These are phyloP conservation scores for Neopestalotiopsis rosae DNA, from an alignment of 2,329 filamentous ascomycete species.

Conservation along the genomic window DNA sequence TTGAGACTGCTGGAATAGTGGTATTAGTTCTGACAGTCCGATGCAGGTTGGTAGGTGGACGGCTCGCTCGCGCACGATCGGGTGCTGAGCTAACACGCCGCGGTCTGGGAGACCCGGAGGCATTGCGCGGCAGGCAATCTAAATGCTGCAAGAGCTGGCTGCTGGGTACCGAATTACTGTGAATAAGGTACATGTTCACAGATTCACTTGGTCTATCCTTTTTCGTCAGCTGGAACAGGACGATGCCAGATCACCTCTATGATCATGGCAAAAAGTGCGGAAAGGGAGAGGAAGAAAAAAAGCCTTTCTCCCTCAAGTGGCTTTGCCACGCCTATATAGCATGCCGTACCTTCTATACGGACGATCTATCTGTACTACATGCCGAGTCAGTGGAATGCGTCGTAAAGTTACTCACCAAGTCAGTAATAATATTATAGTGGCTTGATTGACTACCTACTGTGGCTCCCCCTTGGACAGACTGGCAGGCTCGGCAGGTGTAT, in stretches of 20 bases:
- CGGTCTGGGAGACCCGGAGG: neutral
- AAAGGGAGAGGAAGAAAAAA: neutral
- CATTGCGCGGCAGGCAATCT: constrained; percentile 18
- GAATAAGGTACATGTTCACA: neutral
- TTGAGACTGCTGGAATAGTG: neutral
- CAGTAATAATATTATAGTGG: neutral
- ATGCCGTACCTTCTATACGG: neutral
- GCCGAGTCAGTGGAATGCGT: constrained; percentile 2
- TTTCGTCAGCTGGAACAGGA: neutral
- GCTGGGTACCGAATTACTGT: neutral
- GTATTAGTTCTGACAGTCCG: neutral
- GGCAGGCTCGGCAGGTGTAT: neutral
- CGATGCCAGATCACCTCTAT: neutral
- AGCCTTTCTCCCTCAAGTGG: neutral
- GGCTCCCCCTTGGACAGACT: neutral
- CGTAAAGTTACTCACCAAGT: neutral
- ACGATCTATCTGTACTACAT: neutral
- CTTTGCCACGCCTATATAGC: neutral
- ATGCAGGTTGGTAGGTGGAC: neutral
- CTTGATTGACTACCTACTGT: neutral
- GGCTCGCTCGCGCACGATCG: neutral
- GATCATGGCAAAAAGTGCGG: neutral
- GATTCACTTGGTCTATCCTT: too few species aligned
- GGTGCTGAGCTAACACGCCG: neutral
- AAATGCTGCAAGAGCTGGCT: constrained; percentile 5